Evolutionary conservation across 192 early-diverging fungal genomes (phyloP).

Genomic region (Coemansia sp.): DNA sequence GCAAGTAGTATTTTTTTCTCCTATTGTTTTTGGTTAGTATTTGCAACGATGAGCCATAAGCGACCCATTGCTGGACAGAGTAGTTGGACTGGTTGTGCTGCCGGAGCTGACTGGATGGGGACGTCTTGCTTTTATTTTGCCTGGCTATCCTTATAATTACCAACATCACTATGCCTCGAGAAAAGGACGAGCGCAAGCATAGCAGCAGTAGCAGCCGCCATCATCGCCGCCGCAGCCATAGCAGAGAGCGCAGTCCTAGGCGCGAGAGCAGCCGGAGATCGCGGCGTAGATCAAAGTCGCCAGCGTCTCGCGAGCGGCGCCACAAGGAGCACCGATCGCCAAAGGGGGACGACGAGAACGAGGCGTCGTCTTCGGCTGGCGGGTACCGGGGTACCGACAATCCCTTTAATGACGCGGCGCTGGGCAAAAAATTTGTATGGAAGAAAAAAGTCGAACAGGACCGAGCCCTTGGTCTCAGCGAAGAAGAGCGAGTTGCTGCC

Average conservation of each 20-base stretch:
- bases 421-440: conserved; percentile 90
- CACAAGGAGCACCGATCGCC: not conserved
- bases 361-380: not conserved
- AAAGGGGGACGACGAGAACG: not conserved
- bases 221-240: not conserved
- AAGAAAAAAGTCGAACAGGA: conserved; percentile 89
- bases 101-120: not conserved
- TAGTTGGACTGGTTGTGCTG: not conserved
- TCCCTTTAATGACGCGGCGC: conserved; percentile 76
- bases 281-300: conserved; percentile 7
- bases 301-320: conserved; percentile 1
- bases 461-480: conserved; percentile 60
- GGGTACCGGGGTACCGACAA: conserved; percentile 73
- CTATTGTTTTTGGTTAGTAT: not conserved
- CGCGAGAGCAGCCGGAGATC: conserved; percentile 4
- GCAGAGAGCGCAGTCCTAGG: conserved; percentile 2
- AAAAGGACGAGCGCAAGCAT: conserved; percentile 6
- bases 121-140: not conserved
- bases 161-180: conserved; percentile 8
- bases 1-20: not conserved
- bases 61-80: not conserved
- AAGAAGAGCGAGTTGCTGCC: conserved; percentile 56
- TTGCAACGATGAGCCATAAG: not conserved
- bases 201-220: conserved; percentile 4
- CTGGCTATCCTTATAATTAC: not conserved